Evolutionary conservation across 495 filamentous ascomycete species (phyloP), one percentile per base, ranked within the genome.

Genomic region (Pyrenula aspistea): DNA sequence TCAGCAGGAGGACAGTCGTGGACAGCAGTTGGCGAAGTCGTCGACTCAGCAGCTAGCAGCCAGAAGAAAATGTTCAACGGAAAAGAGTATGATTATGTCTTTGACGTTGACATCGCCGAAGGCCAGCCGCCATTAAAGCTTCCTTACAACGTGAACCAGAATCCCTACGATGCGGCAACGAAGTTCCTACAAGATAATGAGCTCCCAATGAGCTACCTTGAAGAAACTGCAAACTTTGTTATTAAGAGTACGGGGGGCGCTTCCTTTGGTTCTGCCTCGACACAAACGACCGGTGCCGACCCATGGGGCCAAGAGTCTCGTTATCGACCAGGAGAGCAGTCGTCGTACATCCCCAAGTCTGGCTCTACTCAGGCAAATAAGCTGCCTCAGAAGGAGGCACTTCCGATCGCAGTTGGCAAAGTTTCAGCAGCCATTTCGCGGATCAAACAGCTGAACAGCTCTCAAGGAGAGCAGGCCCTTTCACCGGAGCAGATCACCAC

Each of bases 21-120:
- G 93, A 78, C 88, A 53, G 86, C 84, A 56, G 83, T 98, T 2
- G 93, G 93, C 53, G 95, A 89, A 0, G 94, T 97, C 15, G 93
- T 99, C 19, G 91, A 95, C 57, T 82, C 89, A 1, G 86, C 84
- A 31, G 92, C 85, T 25, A 93, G 89, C 65, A 88, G 83, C 57
- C 86, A 87, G 2, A 77, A 77, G 51, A 88, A 87, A 66, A 83
- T 77, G 12, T 87, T 91, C 64, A 68, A 84, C 1, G 94, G 94
- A 22, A 83, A 91, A 66, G 88, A 95, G 56, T 99, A 94, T 66
- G 94, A 99, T 62, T 96, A 88, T 67, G 94, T 99, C 53, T 99
- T 97, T 61, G 92, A 97, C 65, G 93, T 99, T 23, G 94, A 96
- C 63, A 92, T 97, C 57, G 87, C 96, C 65, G 94, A 97, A 59